phyloP scores from a whole-genome alignment of 495 filamentous ascomycete genomes.

The Geopyxis carbonaria region DNA sequence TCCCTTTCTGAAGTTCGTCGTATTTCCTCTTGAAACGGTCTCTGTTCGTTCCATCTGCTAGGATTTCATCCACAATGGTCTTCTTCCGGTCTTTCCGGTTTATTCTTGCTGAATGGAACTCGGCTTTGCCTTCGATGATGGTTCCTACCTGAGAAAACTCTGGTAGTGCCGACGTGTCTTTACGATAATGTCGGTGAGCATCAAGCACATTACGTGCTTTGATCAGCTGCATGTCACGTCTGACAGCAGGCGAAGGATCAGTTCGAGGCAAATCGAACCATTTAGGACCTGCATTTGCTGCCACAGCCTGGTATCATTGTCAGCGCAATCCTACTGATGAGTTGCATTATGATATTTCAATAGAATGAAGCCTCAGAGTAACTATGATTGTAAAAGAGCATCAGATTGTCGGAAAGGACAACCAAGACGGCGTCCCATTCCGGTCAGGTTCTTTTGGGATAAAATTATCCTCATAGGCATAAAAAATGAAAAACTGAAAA shows the following conservation, averaged over 20 bases:
- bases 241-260: conserved; percentile 56
- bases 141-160: conserved; percentile 79
- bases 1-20: conserved; percentile 45
- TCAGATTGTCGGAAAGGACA: conserved; percentile 21
- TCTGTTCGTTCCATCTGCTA: conserved; percentile 44
- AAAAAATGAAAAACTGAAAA: conserved; percentile 5
- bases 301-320: conserved; percentile 28
- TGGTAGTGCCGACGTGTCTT: conserved; percentile 49
- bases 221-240: conserved; percentile 70
- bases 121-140: conserved; percentile 73
- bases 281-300: conserved; percentile 41
- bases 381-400: conserved; percentile 66
- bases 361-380: conserved; percentile 60
- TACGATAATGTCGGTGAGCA: conserved; percentile 82
- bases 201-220: conserved; percentile 80
- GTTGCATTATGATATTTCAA: conserved; percentile 9
- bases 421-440: conserved; percentile 40
- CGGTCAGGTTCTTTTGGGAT: conserved; percentile 26
- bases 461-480: conserved; percentile 55
- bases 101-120: conserved; percentile 63
- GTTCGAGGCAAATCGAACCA: conserved; percentile 84
- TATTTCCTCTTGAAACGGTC: conserved; percentile 55
- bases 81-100: conserved; percentile 73
- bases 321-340: conserved; percentile 1
- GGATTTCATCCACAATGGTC: conserved; percentile 77